Base-by-base conservation (phyloP, 352 stramenopile species). In the Phytophthora quininea region DNA sequence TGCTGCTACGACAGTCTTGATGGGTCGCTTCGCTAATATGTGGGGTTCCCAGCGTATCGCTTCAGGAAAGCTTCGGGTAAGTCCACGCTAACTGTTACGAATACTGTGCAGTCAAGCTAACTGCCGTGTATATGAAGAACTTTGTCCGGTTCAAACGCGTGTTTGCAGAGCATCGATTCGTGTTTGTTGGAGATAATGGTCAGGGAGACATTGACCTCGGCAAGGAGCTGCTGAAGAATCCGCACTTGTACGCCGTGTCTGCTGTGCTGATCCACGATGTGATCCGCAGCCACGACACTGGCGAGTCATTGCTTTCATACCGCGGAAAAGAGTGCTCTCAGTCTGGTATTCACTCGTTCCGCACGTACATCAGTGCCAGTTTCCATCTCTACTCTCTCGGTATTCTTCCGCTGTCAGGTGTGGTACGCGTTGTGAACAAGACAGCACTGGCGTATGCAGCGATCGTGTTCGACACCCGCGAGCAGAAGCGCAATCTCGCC, bases 131-230 rank as follows among this genome's bases (percentile, higher is more conserved):
- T 37, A 2, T 31, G 15, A 57, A 93, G 82, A 92, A 92, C 62
- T 94, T 94, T 51, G 79, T 86, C 40, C 79, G 80, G 10, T 92
- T 90, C 58, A 84, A 82, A 32, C 81, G 82, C 12, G 58, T 94
- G 11, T 94, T 94, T 54, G 58, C 81, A 35, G 86, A 94, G 55
- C 75, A 90, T 35, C 82, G 72, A 15, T 94, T 93, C 53, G 74
- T 94, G 24, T 94, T 94, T 40, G 85, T 94, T 31, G 86, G 86
- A 4, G 86, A 94, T 64, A 94, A 94, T 38, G 86, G 86, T 3
- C 86, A 94, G 53, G 84, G 86, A 14, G 86, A 94, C 59, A 94
- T 94, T 32, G 84, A 93, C 40, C 59, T 94, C 27, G 86, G 86
- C 72, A 93, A 91, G 68, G 71, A 81, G 43, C 63, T 94, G 53